A percentile compares a stretch with the other conserved stretches of the same genome.
These are phyloP conservation scores for Trametes coccinea DNA, from an alignment of 768 basidiomycete genomes.

Conservation along the genomic window DNA sequence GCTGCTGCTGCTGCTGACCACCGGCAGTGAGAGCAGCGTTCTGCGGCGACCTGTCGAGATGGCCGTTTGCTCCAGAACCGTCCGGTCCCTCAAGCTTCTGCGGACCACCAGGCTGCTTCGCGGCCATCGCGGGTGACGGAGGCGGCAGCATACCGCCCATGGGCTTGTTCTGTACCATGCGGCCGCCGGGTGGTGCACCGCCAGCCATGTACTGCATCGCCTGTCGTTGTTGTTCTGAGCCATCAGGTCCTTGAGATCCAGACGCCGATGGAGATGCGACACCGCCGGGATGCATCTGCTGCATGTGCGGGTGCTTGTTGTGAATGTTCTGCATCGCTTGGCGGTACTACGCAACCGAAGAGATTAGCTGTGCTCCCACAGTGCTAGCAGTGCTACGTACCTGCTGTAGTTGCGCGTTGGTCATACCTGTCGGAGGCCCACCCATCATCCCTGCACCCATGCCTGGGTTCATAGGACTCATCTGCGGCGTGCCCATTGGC, in stretches of 20 bases:
- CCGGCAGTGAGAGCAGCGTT: conserved; percentile 23
- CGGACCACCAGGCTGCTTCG: conserved; percentile 18
- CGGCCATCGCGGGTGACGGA: conserved; percentile 47
- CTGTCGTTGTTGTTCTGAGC: conserved; percentile 28
- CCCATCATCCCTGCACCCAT: conserved; percentile 46
- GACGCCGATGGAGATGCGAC: conserved; percentile 45
- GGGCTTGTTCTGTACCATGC: conserved; percentile 37
- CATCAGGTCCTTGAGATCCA: conserved; percentile 36
- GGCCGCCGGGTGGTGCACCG: conserved; percentile 31
- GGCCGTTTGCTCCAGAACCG: conserved; percentile 15
- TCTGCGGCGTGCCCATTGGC: conserved; percentile 36
- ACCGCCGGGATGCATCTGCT: conserved; percentile 32
- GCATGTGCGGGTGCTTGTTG: conserved; percentile 34
- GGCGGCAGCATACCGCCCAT: conserved; percentile 52
- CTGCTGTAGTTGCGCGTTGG: conserved; percentile 37
- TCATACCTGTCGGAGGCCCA: conserved; percentile 36
- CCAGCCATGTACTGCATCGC: conserved; percentile 36
- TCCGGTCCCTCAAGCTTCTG: conserved; percentile 18
- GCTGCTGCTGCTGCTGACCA: conserved; percentile 9
- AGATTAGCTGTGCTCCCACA: not conserved
- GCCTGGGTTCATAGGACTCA: conserved; percentile 22
- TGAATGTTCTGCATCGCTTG: conserved; percentile 40
- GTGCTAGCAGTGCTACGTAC: conserved; percentile 6
- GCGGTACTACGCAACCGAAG: conserved; percentile 35
- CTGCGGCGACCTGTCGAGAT: conserved; percentile 27